Base-by-base conservation (phyloP, 169 alveolate species). In the Blepharisma undulans region DNA sequence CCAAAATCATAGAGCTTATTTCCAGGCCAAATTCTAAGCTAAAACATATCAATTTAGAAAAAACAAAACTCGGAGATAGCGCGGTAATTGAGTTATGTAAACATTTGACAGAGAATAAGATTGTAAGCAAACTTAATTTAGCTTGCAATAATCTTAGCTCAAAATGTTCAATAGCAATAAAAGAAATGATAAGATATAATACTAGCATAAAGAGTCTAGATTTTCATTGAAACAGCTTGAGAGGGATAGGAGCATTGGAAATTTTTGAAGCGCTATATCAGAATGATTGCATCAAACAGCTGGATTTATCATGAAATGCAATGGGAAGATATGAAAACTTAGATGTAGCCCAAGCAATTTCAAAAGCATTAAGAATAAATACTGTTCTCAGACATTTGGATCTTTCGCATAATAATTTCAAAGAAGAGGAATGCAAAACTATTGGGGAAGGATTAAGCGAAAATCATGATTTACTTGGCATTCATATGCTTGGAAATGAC, bases 401-500 rank as follows among this genome's bases (percentile, higher is more conserved):
- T 80, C 81, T 96, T 6, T 91, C 96, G 22, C 95, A 93, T 92
- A 94, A 95, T 90, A 91, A 94, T 77, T 91, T 94, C 2, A 88
- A 88, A 71, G 71, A 72, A 30, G 27, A 74, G n/a, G 97, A 96
- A 84, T 91, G 96, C 71, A 81, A 93, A 74, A 76, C 91, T 77
- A 36, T 96, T 29, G 90, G 93, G 74, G 92, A 94, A 90, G 97
- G 96, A 82, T 60, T 95, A 16, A 93, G 93, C 77, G 86, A 76
- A 19, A 96, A 96, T 91, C 95, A 96, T 79, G 91, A 92, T 0
- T 82, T 96, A 12, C 91, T 95, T 25, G 98, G 98, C 14, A 88
- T 95, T 12, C 98, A 96, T 91, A 77, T 95, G 89, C 88, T 90
- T 66, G 98, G 98, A n/a, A 96, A 96, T 93, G 95, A 94, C 84